A percentile compares a stretch with the other conserved stretches of the same genome.
phyloP scores from a whole-genome alignment of 257 asterid species.

The Solanum chilense region DNA sequence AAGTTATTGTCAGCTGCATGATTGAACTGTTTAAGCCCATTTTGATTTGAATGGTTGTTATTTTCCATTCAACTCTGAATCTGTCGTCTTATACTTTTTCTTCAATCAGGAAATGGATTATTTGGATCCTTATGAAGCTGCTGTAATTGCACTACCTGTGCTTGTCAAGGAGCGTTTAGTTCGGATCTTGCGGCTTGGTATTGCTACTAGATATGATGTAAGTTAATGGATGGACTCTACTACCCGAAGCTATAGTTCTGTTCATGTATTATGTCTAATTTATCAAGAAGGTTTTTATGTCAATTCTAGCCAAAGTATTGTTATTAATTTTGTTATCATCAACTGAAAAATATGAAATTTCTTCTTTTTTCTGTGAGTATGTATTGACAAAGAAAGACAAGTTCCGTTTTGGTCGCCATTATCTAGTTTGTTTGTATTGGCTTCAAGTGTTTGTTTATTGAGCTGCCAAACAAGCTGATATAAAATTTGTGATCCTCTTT shows the following conservation, averaged over 20 bases:
- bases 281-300: background rate
- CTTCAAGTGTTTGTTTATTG: background rate
- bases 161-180: slow-evolving; percentile 81
- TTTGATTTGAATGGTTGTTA: background rate
- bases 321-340: background rate
- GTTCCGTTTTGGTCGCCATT: background rate
- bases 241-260: background rate
- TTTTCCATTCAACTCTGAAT: background rate
- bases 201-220: slow-evolving; percentile 86
- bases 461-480: background rate
- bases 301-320: background rate
- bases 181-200: slow-evolving; percentile 76
- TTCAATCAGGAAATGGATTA: slow-evolving; percentile 29
- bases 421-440: background rate
- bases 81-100: background rate
- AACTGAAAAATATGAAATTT: background rate
- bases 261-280: background rate
- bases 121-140: slow-evolving; percentile 76
- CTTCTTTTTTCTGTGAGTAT: background rate
- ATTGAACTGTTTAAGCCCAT: background rate
- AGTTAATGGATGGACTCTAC: slow-evolving; percentile 12
- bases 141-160: slow-evolving; percentile 62
- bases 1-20: background rate
- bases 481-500: background rate
- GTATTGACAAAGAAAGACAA: background rate